A percentile compares a stretch with the other conserved stretches of the same genome.
These are phyloP conservation scores for Coemansia brasiliensis DNA, from an alignment of 192 early-diverging fungal species.

Conservation along the genomic window DNA sequence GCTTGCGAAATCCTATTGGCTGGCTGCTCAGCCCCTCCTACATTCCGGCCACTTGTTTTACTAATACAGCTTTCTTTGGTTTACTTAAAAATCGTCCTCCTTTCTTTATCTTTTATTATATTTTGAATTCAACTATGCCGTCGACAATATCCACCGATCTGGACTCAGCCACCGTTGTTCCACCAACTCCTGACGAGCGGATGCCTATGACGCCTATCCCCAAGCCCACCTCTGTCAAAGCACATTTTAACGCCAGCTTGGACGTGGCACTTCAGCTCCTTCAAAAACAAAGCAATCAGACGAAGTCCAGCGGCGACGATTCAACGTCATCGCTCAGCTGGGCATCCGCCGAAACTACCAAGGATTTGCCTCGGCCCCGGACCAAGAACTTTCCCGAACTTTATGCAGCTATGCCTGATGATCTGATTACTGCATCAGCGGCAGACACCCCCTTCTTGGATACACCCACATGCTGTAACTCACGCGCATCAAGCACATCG, in stretches of 20 bases:
- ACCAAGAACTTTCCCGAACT: slow-evolving; percentile 1
- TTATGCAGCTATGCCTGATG: slow-evolving; percentile 25
- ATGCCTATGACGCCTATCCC: slow-evolving; percentile 8
- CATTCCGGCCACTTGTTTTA: not conserved
- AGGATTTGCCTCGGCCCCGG: not conserved
- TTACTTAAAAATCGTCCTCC: too few species aligned
- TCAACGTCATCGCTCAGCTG: not conserved
- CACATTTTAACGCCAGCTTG: slow-evolving; percentile 53
- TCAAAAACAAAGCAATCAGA: slow-evolving; percentile 1
- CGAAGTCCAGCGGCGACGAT: not conserved
- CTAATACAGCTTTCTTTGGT: slow-evolving; percentile 3
- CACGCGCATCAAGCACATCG: slow-evolving; percentile 19
- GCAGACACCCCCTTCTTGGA: slow-evolving; percentile 10
- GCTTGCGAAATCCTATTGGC: not conserved
- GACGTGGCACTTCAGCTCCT: slow-evolving; percentile 44
- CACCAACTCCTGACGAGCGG: slow-evolving; percentile 36
- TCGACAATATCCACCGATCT: slow-evolving; percentile 17
- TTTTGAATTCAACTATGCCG: not conserved
- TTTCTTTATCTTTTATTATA: slow-evolving; percentile 1
- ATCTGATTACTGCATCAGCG: slow-evolving; percentile 22
- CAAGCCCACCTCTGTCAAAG: slow-evolving; percentile 17
- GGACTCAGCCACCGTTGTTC: slow-evolving; percentile 33
- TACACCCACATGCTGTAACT: slow-evolving; percentile 19
- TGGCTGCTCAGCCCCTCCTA: not conserved
- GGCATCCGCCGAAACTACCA: not conserved